Evolutionary conservation across 106 monocot genomes (phyloP), one percentile per base, ranked within the genome.

Genomic region (Apostasia shenzhenica): DNA sequence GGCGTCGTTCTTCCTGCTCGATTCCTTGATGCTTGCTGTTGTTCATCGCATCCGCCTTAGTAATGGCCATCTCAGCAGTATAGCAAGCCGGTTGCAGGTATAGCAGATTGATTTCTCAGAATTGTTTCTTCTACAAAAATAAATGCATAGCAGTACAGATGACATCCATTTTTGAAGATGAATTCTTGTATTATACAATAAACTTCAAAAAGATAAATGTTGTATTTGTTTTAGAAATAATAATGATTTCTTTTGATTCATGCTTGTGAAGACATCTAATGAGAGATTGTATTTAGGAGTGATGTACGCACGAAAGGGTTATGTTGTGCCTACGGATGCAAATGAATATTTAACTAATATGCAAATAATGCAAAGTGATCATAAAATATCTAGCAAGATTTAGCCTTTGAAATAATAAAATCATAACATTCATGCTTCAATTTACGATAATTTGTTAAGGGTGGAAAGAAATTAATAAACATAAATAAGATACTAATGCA

Each of bases 1-100:
- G 77, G 74, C 73, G 59, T 63, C 75, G 41, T 78, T 77, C 48
- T 77, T 81, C 57, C 53, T 87, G 3, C 53, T 87, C 48, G 87
- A 87, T 76, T 87, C 87, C 9, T 26, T 83, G 69, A 87, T 87
- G 80, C 69, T 87, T 67, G 14, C 59, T 59, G 54, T 78, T 50
- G 48, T 83, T 63, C 87, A 81, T 61, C 78, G 46, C 55, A 50
- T 83, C 66, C 67, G 45, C 58, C 72, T 66, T 47, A 71, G 69
- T 41, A 64, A 44, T 57, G 61, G 72, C 5, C 14, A 48, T 48
- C 45, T 44, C 12, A 4, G 48, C 26, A 48, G 26, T 48, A 65
- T 10, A 37, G 14, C 14, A 65, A 37, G 46, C 26, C 14, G 14
- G n/a, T 45, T 57, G 49, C 45, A 66, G 67, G 67, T 51, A n/a